Conservation (phyloP, 2,329 filamentous ascomycete species). For the Pseudocercospora musae region DNA sequence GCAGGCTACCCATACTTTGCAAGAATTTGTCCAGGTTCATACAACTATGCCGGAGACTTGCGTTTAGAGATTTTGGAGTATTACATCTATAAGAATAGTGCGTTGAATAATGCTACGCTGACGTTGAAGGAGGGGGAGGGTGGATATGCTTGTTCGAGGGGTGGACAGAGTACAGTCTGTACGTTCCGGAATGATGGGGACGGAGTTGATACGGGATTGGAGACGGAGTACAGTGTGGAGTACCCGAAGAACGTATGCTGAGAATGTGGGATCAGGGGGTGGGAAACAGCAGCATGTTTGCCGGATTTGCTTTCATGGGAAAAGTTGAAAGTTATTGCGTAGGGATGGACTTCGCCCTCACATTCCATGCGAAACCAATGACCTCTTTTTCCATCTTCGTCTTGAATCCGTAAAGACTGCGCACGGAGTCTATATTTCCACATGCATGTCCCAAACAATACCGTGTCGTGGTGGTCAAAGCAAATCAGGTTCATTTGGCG, state of each 20-base stretch:
- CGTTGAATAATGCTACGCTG: conserved; percentile 4
- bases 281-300: too few species aligned
- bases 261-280: too few species aligned
- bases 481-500: too few species aligned
- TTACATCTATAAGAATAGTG: conserved; percentile 8
- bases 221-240: neutral
- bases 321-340: too few species aligned
- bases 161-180: neutral
- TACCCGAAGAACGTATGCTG: neutral
- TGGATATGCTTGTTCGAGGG: neutral
- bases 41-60: neutral
- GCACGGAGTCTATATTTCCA: too few species aligned
- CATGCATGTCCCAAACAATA: too few species aligned
- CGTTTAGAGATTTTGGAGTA: conserved; percentile 8
- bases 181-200: neutral
- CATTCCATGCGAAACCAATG: too few species aligned
- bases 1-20: neutral
- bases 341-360: too few species aligned
- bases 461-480: too few species aligned
- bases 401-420: too few species aligned
- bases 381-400: too few species aligned
- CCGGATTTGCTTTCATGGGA: too few species aligned
- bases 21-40: neutral
- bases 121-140: neutral
- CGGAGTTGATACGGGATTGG: neutral